Percentiles rank a stretch among this genome's conserved stretches.
Conservation (phyloP, 805 yeast genomes). For the Priceomyces melissophilus region DNA sequence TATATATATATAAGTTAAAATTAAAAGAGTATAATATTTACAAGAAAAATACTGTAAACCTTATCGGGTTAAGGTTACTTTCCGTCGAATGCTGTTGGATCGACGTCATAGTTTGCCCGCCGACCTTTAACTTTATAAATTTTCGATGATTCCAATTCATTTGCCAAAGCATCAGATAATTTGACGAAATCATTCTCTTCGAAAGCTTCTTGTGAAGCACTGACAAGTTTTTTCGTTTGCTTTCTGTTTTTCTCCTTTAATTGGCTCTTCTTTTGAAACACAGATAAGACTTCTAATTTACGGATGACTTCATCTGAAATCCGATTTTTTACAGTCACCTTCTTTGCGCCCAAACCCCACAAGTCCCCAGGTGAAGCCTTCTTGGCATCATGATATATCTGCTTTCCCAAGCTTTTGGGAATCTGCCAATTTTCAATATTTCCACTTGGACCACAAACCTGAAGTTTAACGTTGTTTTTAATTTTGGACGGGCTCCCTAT, state of each 20-base stretch:
- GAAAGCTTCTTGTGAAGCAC: slow-evolving; percentile 23
- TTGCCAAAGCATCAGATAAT: slow-evolving; percentile 26
- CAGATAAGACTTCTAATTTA: slow-evolving; percentile 33
- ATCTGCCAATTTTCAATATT: slow-evolving; percentile 83
- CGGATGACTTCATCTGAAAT: slow-evolving; percentile 29
- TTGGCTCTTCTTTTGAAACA: slow-evolving; percentile 36
- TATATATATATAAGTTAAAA: not conserved
- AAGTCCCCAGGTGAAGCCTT: slow-evolving; percentile 81
- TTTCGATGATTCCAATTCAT: slow-evolving; percentile 28
- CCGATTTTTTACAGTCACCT: slow-evolving; percentile 27
- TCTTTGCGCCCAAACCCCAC: slow-evolving; percentile 60
- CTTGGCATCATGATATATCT: slow-evolving; percentile 84
- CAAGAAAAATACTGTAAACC: slow-evolving; percentile 1
- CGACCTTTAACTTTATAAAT: slow-evolving; percentile 32
- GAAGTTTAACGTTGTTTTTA: slow-evolving; percentile 78
- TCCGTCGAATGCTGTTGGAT: slow-evolving; percentile 16
- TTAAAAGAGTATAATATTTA: slow-evolving; percentile 2
- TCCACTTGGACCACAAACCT: slow-evolving; percentile 78
- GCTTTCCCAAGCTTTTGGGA: slow-evolving; percentile 71
- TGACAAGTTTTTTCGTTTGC: slow-evolving; percentile 28
- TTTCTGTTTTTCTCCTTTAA: slow-evolving; percentile 33
- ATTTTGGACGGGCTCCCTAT: slow-evolving; percentile 69
- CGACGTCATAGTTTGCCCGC: slow-evolving; percentile 17
- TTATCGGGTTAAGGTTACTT: slow-evolving; percentile 11
- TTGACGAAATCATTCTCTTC: slow-evolving; percentile 22